Base-by-base conservation (phyloP, 495 filamentous ascomycete genomes). In the Podospora pseudoanserina region DNA sequence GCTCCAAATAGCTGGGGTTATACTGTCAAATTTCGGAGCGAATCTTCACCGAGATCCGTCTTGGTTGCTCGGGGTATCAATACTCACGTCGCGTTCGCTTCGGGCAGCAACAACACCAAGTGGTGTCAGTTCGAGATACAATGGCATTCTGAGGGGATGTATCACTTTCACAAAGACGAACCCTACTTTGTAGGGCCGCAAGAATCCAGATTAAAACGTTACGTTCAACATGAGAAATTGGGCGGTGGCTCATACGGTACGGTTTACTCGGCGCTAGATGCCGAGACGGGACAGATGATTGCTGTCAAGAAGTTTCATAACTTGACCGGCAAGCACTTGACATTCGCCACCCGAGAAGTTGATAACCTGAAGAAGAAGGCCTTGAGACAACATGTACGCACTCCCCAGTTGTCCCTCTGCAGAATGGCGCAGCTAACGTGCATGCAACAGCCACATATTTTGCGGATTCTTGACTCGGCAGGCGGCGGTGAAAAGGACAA, bases 241-340 rank as follows among this genome's bases (percentile, higher is more conserved):
- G 76, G 76, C 9, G 73, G 70, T 2, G 75, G 77, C 39, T 70
- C 73, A 19, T 79, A 77, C 34, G 75, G 75, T 19, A 70, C 64
- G 4, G 76, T 78, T n/a, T 77, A 64, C 27, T 67, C 64, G 64
- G 75, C 67, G 13, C 1, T 79, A 16, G 71, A 79, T 60, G 49
- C 69, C 11, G 71, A 63, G 2, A 73, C 59, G 1, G 76, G 75
- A 6, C 39, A 59, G 19, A 32, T 72, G 49, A 77, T 78, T 49
- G 76, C 75, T 32, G 74, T 78, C 62, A 79, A 79, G 65, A 72
- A 68, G n/a, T 75, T 78, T 63, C 72, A 77, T 68, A 75, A 69
- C 28, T 58, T 78, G 19, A 62, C 75, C 5, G 75, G 72, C 9
- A 78, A 77, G 67, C 69, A 71, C 9, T 44, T 74, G 16, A 67